These are phyloP conservation scores for Chlamydomonas eustigma DNA, from an alignment of 139 green algal genomes.

Conservation along the genomic window DNA sequence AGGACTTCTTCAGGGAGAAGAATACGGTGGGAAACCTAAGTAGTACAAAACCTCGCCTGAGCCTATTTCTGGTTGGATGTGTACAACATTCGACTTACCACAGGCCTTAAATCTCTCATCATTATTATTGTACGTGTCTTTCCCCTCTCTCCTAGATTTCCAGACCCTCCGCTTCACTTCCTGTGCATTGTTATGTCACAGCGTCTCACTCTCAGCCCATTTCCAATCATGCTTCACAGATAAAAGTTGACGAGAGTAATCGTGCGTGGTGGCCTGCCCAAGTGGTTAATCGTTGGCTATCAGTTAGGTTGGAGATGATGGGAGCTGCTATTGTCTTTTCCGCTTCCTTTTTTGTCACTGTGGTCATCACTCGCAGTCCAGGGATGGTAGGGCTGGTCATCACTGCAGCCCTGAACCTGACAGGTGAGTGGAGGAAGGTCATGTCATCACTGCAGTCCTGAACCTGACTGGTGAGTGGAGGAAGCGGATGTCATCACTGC, in stretches of 20 bases:
- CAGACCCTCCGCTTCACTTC: too few species aligned
- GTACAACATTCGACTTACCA: too few species aligned
- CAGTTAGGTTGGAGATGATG: constrained; percentile 87
- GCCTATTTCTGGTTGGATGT: too few species aligned
- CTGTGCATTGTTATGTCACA: not conserved
- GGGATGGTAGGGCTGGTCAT: constrained; percentile 87
- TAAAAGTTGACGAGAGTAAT: constrained; percentile 65
- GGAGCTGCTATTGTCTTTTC: constrained; percentile 59
- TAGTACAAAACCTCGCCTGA: too few species aligned
- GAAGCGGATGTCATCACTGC: constrained; percentile 84
- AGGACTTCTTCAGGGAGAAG: constrained; percentile 19
- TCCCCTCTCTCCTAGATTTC: too few species aligned
- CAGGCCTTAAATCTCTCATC: too few species aligned
- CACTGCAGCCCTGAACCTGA: constrained; percentile 82
- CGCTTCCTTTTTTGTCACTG: constrained; percentile 50
- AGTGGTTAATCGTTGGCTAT: constrained; percentile 89
- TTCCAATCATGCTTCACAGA: constrained; percentile 1
- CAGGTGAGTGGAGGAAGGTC: constrained; percentile 32
- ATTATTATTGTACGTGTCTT: too few species aligned
- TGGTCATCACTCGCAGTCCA: constrained; percentile 53
- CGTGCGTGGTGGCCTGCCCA: constrained; percentile 66
- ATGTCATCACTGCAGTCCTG: constrained; percentile 53
- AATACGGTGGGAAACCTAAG: not conserved
- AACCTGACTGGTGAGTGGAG: constrained; percentile 64
- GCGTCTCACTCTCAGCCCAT: not conserved